Evolutionary conservation across 176 grass and related monocot genomes (phyloP), one percentile per base, ranked within the genome.

Genomic region (Bromus sterilis): DNA sequence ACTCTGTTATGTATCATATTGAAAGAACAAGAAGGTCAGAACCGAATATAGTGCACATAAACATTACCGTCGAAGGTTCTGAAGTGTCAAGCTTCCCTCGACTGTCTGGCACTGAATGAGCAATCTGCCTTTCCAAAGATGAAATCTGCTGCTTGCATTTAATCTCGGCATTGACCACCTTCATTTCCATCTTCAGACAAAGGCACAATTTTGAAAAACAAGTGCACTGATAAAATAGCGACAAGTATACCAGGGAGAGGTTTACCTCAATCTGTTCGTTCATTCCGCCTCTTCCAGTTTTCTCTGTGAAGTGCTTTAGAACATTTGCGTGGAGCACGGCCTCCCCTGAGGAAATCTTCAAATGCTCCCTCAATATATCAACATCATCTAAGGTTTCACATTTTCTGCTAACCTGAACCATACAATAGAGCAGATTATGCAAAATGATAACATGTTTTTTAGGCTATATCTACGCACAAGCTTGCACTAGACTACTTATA

Each of bases 331-430:
- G 89, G 78, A 99, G 93, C 59, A 93, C 89, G 16, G 95, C 93
- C 81, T 99, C 97, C 79, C 97, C 93, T 39, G 97, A 88, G 36
- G 95, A 71, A 93, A 96, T 95, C 65, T 99, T 99, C 73, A 99
- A 77, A 64, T 99, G 97, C 46, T 96, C 97, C 83, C 91, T 91
- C 41, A 96, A 65, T 55, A 95, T 90, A 84, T 99, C 97, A 70
- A 96, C 85, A 74, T 95, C 90, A 77, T 98, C 93, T 53, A 53
- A 53, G 77, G 91, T 90, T 14, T 85, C 48, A 21, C 48, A 91
- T 98, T 95, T 97, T 80, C 75, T 90, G 79, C 90, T 97, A 42
- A 78, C 75, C 95, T 97, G 92, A 53, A 21, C 31, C 40, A 75
- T 32, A 74, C 20, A 55, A 86, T 55, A 40, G 78, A 82, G 57